Evolutionary conservation across 163 green algal species (phyloP).

Genomic region (Smithsoniella earleae): DNA sequence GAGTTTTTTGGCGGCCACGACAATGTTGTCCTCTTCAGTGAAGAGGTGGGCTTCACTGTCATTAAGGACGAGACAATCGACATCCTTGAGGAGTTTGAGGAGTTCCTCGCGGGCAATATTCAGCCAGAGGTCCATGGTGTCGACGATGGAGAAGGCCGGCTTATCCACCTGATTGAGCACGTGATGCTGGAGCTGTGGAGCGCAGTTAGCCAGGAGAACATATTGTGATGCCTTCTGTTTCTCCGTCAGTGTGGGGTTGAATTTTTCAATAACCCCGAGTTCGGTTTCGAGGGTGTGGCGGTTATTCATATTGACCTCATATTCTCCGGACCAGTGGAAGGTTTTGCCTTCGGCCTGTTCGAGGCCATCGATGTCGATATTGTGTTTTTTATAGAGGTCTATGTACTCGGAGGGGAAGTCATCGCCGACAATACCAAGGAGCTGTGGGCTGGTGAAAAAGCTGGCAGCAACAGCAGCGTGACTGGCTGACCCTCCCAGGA

Average conservation of each 20-base stretch:
- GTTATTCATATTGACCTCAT: background rate
- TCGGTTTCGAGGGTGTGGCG: background rate
- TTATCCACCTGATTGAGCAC: background rate
- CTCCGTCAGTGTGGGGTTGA: background rate
- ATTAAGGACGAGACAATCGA: background rate
- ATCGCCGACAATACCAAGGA: background rate
- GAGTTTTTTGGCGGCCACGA: background rate
- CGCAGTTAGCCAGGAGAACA: background rate
- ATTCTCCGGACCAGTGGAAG: background rate
- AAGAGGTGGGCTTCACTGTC: background rate
- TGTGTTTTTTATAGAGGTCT: background rate
- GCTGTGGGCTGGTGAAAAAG: background rate
- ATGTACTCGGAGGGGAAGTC: background rate
- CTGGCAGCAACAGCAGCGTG: background rate
- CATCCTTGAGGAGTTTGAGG: background rate
- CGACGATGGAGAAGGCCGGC: background rate
- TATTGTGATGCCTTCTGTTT: background rate
- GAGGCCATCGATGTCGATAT: background rate
- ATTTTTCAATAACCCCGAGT: background rate
- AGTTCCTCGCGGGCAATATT: background rate
- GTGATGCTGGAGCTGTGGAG: background rate
- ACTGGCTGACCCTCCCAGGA: background rate
- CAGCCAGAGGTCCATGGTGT: conserved; percentile 1
- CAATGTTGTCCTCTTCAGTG: background rate
- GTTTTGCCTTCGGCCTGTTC: background rate